Base-by-base conservation (phyloP, 192 early-diverging fungal species). In the Coemansia brasiliensis region DNA sequence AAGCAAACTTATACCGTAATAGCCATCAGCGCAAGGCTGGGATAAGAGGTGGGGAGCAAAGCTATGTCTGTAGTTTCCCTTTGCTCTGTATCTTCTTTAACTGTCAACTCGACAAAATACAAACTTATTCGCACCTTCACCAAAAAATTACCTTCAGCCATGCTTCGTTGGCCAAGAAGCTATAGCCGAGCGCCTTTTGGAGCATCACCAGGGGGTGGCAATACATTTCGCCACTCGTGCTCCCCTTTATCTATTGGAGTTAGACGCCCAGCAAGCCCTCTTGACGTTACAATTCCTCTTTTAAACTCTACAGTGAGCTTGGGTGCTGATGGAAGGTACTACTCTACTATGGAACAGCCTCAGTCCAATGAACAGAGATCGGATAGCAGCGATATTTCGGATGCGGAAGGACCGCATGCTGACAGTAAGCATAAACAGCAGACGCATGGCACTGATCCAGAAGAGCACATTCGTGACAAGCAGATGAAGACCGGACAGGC, bases 321-420 rank as follows among this genome's bases (percentile, higher is more conserved):
- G 5, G 70, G 59, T 2, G 21, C 45, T 45, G 52, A 70, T 15
- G 63, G 74, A 3, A 26, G 74, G 18, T 77, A 63, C 63, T 78
- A 78, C 52, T 67, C 74, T 64, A 71, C 61, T 1, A 32, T 43
- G 24, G 56, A 59, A 17, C n/a, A n/a, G n/a, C 61, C 32, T 20
- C 53, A 37, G 22, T 2, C 12, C 10, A 20, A 55, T 0, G 11
- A 49, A 2, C 43, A 55, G 35, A 46, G 42, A 16, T 27, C 58
- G 46, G 41, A 22, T 44, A 55, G 24, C 52, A 41, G 37, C 55
- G 62, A 32, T 37, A 21, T 21, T 22, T 40, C n/a, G 44, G 40
- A 37, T 61, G 25, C 18, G 29, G 32, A 3, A 52, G 39, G 16
- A 41, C 38, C 29, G 16, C 16, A 26, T 39, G 15, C 43, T 32